Percentiles rank a stretch among this genome's conserved stretches.
Evolutionary conservation across 164 flowering plant species (phyloP).

Genomic region (Liriodendron chinense): DNA sequence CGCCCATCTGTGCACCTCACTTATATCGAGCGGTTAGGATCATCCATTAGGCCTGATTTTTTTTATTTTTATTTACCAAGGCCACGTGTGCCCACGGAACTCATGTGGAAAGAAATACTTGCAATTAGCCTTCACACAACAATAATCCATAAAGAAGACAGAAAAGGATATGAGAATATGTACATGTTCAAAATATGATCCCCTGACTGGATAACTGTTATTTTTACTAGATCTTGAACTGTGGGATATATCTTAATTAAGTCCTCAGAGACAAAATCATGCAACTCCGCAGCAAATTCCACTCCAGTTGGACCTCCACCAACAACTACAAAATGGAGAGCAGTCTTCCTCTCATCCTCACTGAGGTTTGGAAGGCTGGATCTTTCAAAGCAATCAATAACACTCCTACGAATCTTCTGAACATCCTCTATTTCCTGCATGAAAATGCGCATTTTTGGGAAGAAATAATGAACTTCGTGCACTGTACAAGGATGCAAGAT

Average conservation of each 20-base stretch:
- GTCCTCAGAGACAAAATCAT: constrained; percentile 79
- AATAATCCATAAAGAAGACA: too few relatives aligned
- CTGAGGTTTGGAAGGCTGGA: constrained; percentile 64
- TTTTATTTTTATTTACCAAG: too few relatives aligned
- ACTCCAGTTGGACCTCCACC: constrained; percentile 99
- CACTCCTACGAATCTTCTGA: constrained; percentile 67
- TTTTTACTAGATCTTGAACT: constrained; percentile 58
- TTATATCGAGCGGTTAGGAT: too few relatives aligned
- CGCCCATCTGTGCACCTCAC: too few relatives aligned
- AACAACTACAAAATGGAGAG: constrained; percentile 86
- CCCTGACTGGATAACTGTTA: constrained; percentile 81
- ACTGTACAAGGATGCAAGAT: neutral
- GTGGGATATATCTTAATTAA: constrained; percentile 62
- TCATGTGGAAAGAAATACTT: too few relatives aligned
- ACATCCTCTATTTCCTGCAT: constrained; percentile 94
- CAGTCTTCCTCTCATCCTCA: constrained; percentile 70
- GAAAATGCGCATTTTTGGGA: neutral
- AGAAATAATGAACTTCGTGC: too few relatives aligned
- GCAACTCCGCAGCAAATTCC: constrained; percentile 91
- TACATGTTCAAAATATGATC: constrained; percentile 90
- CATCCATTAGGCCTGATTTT: too few relatives aligned
- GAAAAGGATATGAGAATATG: too few relatives aligned
- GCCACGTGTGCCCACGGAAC: too few relatives aligned
- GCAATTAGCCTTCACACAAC: too few relatives aligned
- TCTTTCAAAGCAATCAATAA: constrained; percentile 84